Evolutionary conservation across 192 early-diverging fungal species (phyloP).

Genomic region (Coemansia sp.): DNA sequence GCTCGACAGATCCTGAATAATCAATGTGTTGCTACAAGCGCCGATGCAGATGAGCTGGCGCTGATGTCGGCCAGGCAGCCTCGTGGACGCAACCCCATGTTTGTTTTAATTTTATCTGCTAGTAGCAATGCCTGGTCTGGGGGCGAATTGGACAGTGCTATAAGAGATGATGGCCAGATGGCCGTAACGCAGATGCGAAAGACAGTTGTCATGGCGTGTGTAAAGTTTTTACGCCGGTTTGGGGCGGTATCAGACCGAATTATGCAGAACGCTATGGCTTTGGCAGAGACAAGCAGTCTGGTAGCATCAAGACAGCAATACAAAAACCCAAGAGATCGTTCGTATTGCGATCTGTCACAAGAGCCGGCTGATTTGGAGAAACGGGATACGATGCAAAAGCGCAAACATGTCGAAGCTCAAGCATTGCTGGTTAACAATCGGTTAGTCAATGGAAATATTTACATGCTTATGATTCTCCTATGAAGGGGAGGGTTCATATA

Average conservation of each 20-base stretch:
- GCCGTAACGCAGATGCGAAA: neutral
- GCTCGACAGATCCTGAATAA: constrained; percentile 18
- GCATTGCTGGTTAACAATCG: neutral
- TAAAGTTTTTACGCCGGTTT: constrained; percentile 46
- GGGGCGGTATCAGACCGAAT: constrained; percentile 29
- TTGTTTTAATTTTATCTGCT: constrained; percentile 29
- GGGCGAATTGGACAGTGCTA: too few species aligned
- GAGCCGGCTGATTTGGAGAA: neutral
- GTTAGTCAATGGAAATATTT: neutral
- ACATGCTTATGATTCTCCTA: neutral
- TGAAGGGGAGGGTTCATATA: neutral
- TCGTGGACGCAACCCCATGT: constrained; percentile 24
- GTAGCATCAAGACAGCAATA: neutral
- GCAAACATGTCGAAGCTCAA: neutral
- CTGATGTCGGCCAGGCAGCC: neutral
- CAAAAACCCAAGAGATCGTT: neutral
- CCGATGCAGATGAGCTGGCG: neutral
- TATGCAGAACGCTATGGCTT: constrained; percentile 19
- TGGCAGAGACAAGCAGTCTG: neutral
- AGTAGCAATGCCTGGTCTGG: neutral
- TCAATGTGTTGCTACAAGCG: constrained; percentile 17
- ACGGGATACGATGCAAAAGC: neutral
- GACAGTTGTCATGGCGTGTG: constrained; percentile 22
- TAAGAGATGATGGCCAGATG: neutral
- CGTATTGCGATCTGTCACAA: neutral